Evolutionary conservation across 805 yeast species (phyloP).

Genomic region (Saccharomycopsis amapae): DNA sequence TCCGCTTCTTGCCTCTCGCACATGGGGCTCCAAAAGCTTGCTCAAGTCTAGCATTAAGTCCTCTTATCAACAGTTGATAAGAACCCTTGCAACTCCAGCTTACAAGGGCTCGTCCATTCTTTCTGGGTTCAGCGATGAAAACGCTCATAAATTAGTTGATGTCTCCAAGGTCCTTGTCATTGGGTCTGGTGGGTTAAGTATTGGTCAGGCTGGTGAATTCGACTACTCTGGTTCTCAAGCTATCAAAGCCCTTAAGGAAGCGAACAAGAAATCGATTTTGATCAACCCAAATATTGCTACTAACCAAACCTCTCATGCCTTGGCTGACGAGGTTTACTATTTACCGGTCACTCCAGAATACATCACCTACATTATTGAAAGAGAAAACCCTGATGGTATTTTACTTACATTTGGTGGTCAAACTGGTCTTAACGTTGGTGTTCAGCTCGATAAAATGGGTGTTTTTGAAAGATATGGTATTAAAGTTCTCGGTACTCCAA

Average conservation of each 20-base stretch:
- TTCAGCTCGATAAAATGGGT: slow-evolving; percentile 90
- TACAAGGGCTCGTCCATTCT: slow-evolving; percentile 62
- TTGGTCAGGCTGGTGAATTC: slow-evolving; percentile 98
- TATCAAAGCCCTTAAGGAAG: slow-evolving; percentile 89
- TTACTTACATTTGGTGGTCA: slow-evolving; percentile 97
- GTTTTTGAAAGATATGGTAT: slow-evolving; percentile 84
- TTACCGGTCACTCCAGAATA: slow-evolving; percentile 97
- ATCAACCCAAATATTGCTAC: slow-evolving; percentile 97
- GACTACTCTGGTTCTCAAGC: slow-evolving; percentile 98
- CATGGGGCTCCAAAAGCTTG: not conserved
- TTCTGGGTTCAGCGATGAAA: slow-evolving; percentile 49
- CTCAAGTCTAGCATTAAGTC: not conserved
- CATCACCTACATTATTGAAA: slow-evolving; percentile 88
- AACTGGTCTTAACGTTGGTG: slow-evolving; percentile 95
- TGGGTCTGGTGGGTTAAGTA: slow-evolving; percentile 96
- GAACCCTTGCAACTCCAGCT: slow-evolving; percentile 12
- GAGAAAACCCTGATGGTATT: slow-evolving; percentile 95
- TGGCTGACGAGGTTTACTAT: slow-evolving; percentile 93
- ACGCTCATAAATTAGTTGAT: slow-evolving; percentile 65
- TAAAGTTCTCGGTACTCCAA: slow-evolving; percentile 96
- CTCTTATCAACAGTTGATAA: not conserved
- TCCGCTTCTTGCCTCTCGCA: not conserved
- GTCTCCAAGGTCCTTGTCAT: slow-evolving; percentile 83
- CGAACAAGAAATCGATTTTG: slow-evolving; percentile 74
- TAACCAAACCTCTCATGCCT: slow-evolving; percentile 89